Evolutionary conservation across 2,329 filamentous ascomycete genomes (phyloP), one percentile per base, ranked within the genome.

Genomic region (Aureobasidium sp.): DNA sequence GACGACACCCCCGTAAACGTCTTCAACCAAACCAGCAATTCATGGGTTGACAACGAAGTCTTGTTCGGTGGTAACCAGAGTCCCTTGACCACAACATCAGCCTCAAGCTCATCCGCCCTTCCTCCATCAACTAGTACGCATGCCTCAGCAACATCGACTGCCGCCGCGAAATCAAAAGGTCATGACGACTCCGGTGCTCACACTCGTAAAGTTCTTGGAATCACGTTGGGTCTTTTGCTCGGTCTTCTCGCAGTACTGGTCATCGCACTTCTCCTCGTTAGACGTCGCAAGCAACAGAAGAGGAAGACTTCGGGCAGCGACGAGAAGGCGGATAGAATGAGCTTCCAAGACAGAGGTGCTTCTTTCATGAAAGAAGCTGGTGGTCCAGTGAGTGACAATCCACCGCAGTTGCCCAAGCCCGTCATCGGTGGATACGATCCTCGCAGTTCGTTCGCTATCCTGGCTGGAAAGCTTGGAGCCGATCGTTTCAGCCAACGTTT

Each of bases 191-290:
- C 9, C 5, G 44, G 44, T 2, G 81, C 74, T 24, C 67, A 65
- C 67, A 85, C 75, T 70, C 67, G 81, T 60, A 76, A 85, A 8
- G 87, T 96, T 32, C 81, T 97, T 1, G 92, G 90, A 37, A 89
- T 90, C 56, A 89, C 89, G 0, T 81, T 97, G 0, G 92, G 92
- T 13, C 86, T 87, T n/a, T 85, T 96, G 26, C 83, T 89, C 59
- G 91, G 89, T 20, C 78, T 91, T 59, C 85, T 88, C 24, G 76
- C 85, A 0, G 71, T 96, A 7, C 77, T 95, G n/a, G 80, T 89
- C 29, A 72, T 89, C 1, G 71, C 91, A n/a, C 80, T 97, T 24
- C 78, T 94, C 56, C 79, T 88, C 32, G 75, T 92, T 27, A 81
- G 84, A 70, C 83, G 82, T 69, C 80, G 82, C 66, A 81, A 81